Evolutionary conservation across 345 rosid species (phyloP), one percentile per base, ranked within the genome.

Genomic region (Mallotus nudiflorus): DNA sequence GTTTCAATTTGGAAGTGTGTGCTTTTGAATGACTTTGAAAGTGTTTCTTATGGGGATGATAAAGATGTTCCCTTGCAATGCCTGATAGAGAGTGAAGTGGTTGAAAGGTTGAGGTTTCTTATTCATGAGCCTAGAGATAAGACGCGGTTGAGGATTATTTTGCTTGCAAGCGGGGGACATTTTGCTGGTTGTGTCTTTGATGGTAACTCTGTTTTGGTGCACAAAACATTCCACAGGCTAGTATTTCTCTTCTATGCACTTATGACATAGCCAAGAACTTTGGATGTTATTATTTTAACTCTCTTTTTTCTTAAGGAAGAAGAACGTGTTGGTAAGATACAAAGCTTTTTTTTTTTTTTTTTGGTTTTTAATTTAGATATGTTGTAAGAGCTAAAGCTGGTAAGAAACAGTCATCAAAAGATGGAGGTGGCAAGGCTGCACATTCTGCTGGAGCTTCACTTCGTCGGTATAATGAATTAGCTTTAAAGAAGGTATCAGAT

Each of bases 311-410:
- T 19, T 55, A 27, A 7, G 16, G 31, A 24, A 24, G 33, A 11
- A 55, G 57, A 6, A n/a, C n/a, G n/a, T 52, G 14, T 10, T 39
- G 15, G 31, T 13, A 53, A 53, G 1, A 39, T 53, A n/a, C 6
- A 18, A 7, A 18, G 31, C 14, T 22, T 4, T 24, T 53, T 5
- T 24, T 53, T 20, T 1, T 53, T 24, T n/a, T 19, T 53, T 4
- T 27, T 24, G 29, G 31, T 3, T 39, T 73, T 66, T 78, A 66
- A 39, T 81, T 65, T 78, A 95, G 99, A 81, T 95, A 95, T 52
- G 97, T 92, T 31, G 97, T 95, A 70, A 86, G 99, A 85, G 98
- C 97, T 68, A 95, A 87, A 92, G 96, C 99, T 71, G 99, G 99
- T 46, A 92, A 85, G 80, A 92, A 88, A 57, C 99, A 95, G 87